Percentiles rank a stretch among this genome's conserved stretches.
phyloP scores from a whole-genome alignment of 2,329 filamentous ascomycete genomes.

The Diplodia mutila region DNA sequence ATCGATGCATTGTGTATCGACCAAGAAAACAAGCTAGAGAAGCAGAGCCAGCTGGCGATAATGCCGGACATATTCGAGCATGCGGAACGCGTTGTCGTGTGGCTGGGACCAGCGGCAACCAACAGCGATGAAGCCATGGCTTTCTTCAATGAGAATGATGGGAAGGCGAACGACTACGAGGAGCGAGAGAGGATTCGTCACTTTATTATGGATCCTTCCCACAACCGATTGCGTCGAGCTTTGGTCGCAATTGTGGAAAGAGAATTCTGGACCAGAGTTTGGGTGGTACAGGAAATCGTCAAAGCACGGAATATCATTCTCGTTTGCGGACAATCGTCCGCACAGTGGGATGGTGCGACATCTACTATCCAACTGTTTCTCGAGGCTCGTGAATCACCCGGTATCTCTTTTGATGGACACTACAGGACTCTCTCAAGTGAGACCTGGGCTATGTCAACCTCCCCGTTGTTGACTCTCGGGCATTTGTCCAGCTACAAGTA shows the following conservation, averaged over 20 bases:
- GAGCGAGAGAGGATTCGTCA: no score
- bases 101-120: slow-evolving; percentile 28
- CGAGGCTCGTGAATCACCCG: neutral
- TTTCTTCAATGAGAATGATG: neutral
- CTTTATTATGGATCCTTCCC: no score
- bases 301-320: neutral
- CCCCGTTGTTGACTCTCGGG: neutral
- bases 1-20: slow-evolving; percentile 39
- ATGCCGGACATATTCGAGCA: slow-evolving; percentile 41
- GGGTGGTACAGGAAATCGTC: neutral
- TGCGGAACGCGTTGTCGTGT: slow-evolving; percentile 30
- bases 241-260: neutral
- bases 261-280: neutral
- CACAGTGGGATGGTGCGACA: neutral
- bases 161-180: neutral
- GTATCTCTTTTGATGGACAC: neutral
- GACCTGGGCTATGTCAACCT: neutral
- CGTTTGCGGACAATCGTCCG: neutral
- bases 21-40: slow-evolving; percentile 37
- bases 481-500: neutral
- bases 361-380: no score
- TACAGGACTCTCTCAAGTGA: neutral
- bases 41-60: slow-evolving; percentile 39
- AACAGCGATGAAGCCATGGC: neutral
- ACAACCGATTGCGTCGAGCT: neutral